Evolutionary conservation across 1,284 basidiomycete species (phyloP), one percentile per base, ranked within the genome.

Genomic region (Amylostereum chailletii): DNA sequence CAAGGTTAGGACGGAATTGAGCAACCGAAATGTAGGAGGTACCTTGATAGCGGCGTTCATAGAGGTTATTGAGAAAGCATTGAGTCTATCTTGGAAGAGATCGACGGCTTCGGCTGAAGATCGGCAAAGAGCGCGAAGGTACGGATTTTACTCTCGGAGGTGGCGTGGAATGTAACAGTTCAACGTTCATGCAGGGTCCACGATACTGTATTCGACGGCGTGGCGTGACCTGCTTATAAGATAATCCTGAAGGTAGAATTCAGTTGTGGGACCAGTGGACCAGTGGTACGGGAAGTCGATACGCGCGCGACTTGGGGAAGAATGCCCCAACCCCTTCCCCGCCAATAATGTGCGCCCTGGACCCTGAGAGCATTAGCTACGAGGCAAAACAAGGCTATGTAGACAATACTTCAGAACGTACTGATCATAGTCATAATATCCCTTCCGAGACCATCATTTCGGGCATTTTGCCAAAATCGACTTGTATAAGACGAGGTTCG

Each of bases 21-120:
- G 19, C 19, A 1, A 19, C 19, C 19, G 19, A n/a, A 11, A 37
- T 11, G 36, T 34, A 10, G 1, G 3, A 42, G 19, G 41, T 10
- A 74, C 78, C 66, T 80, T 79, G 45, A 82, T 60, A 19, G 76
- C 65, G 2, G 79, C 79, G 19, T 65, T 65, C 31, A 74, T 57
- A 46, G 73, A 77, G 5, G 71, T 69, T 74, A 83, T 81, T 39
- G 61, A 53, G 39, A 81, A 19, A 19, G 19, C 1, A 19, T 19
- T 19, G 19, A 19, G 19, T 19, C 19, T 19, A 19, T 19, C 19
- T 19, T 19, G 19, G 19, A 19, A 19, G 19, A 19, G 19, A 19
- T 19, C 19, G 19, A 19, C 19, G 19, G 19, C 19, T 19, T 19
- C 19, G 19, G 19, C 19, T 19, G 19, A 19, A 19, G 19, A 19